Evolutionary conservation across 2,329 filamentous ascomycete species (phyloP), one percentile per base, ranked within the genome.

Genomic region (Paraphoma sp.): DNA sequence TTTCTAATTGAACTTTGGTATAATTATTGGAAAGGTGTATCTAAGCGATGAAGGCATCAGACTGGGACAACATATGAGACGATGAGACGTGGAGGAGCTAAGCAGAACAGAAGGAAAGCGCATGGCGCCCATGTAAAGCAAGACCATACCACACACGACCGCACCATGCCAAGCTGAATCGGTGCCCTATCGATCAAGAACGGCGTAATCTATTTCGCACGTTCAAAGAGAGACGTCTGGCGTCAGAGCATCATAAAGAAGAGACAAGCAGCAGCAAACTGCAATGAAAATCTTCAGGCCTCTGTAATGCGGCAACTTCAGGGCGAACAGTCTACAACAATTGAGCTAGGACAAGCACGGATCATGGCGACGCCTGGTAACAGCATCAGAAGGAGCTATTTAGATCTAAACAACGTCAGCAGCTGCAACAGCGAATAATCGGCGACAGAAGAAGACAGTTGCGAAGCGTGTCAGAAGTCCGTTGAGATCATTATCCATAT

Each of bases 401-500:
- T 2, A 36, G n/a, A 43, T 42, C 50, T 40, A n/a, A 31, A 29
- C 28, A 41, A 30, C 7, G 18, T 51, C 30, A 52, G 50, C 31
- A 12, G 17, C 36, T 52, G 43, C 50, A 16, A 17, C n/a, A 31
- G 10, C 6, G 17, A 12, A 29, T 40, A 3, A 45, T 51, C 41
- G 40, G 30, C 41, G 50, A 38, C 41, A 18, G 40, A 58, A 33
- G 46, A 43, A 50, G 28, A n/a, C 48, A 28, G 30, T 51, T 54
- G 54, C 33, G 45, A 54, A 54, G 48, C 43, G 31, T 60, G 52
- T 76, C 74, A 76, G 73, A 72, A 57, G 70, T 73, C 73, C 69
- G 64, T 72, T 75, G 61, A 74, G 69, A 71, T 73, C 74, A 76
- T 75, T 63, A 56, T 59, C 65, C 62, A 58, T 58, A 64, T 62